These are phyloP conservation scores for Metschnikowia lochheadii DNA, from an alignment of 805 yeast genomes.

Conservation along the genomic window DNA sequence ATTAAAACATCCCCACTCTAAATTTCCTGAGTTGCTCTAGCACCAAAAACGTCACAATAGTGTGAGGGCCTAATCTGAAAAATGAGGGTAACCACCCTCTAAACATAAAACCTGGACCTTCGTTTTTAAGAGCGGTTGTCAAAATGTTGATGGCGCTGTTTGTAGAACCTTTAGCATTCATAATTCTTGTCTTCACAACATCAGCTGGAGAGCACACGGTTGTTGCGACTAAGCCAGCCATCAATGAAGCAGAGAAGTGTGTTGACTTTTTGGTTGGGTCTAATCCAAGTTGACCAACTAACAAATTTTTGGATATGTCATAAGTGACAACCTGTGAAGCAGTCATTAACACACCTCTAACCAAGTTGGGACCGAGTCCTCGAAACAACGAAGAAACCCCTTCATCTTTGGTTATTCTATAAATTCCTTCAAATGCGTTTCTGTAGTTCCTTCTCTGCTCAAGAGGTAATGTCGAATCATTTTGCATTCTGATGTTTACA, in stretches of 20 bases:
- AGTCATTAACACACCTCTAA: conserved; percentile 83
- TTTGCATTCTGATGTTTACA: conserved; percentile 87
- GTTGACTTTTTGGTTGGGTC: conserved; percentile 63
- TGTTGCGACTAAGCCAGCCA: conserved; percentile 86
- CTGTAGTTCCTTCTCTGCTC: conserved; percentile 67
- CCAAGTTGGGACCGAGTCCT: conserved; percentile 74
- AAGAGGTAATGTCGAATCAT: conserved; percentile 66
- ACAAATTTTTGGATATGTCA: conserved; percentile 62
- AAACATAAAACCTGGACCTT: conserved; percentile 78
- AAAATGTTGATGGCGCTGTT: conserved; percentile 51
- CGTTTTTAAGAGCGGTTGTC: conserved; percentile 51
- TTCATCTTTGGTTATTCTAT: conserved; percentile 57
- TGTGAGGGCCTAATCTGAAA: conserved; percentile 79
- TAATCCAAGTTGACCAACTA: conserved; percentile 48
- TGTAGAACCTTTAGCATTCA: conserved; percentile 54
- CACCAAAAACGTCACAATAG: conserved; percentile 64
- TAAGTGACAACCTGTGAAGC: conserved; percentile 88
- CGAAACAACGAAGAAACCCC: conserved; percentile 57
- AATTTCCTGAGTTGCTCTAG: conserved; percentile 60
- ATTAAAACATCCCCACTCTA: conserved; percentile 44
- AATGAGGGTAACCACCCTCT: conserved; percentile 91
- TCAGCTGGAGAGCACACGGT: conserved; percentile 92
- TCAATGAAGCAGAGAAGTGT: conserved; percentile 71
- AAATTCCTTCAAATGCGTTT: conserved; percentile 75
- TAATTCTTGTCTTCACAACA: conserved; percentile 82